Conservation (phyloP, 1,284 basidiomycete species). For the Wallemia hederae region DNA sequence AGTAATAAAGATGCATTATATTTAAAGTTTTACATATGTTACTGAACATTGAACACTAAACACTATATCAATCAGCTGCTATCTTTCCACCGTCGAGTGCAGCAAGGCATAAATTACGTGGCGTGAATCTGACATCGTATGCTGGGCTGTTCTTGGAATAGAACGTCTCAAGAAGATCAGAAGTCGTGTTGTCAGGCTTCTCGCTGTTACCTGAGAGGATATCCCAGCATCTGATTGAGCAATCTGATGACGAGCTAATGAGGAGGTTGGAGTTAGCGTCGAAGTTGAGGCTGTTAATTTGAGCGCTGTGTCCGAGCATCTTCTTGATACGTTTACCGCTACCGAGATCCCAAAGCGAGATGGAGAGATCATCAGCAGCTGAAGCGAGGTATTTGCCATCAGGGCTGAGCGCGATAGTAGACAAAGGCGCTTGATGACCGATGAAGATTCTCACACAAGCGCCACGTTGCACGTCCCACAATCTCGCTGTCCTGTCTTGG, state of each 20-base stretch:
- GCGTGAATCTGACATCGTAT: neutral
- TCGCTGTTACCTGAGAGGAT: constrained; percentile 38
- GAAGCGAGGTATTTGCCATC: constrained; percentile 82
- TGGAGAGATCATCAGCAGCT: constrained; percentile 68
- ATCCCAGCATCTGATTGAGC: constrained; percentile 92
- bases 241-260: constrained; percentile 67
- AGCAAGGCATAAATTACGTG: neutral
- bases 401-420: constrained; percentile 61
- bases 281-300: constrained; percentile 70
- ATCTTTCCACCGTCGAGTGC: neutral
- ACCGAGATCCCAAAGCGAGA: constrained; percentile 87
- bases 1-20: neutral
- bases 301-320: constrained; percentile 74
- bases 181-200: neutral
- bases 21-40: neutral
- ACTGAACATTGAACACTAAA: too few species aligned
- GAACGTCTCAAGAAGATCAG: neutral
- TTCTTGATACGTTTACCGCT: constrained; percentile 81
- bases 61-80: neutral
- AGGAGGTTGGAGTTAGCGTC: constrained; percentile 69
- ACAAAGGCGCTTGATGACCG: constrained; percentile 75
- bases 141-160: neutral
- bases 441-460: constrained; percentile 80
- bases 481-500: constrained; percentile 70
- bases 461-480: constrained; percentile 97